phyloP scores from a whole-genome alignment of 176 grass and related monocot genomes.

The Thalia dealbata region DNA sequence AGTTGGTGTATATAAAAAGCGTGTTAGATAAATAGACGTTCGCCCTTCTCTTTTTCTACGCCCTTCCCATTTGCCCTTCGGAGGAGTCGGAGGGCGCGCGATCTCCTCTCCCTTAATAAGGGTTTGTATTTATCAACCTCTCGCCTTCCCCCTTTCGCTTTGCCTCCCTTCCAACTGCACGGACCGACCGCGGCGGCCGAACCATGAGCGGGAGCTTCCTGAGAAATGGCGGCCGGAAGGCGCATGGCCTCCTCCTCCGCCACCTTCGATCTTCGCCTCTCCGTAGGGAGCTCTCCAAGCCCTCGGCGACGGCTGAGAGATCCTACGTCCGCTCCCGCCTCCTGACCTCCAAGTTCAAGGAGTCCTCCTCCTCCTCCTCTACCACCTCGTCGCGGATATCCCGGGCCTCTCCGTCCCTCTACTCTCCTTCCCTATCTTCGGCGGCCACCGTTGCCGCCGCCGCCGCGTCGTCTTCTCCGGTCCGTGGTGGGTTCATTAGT shows the following conservation, averaged over 20 bases:
- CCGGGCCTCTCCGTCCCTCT: neutral
- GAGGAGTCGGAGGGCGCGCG: neutral
- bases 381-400: neutral
- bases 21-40: neutral
- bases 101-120: neutral
- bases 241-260: conserved; percentile 4
- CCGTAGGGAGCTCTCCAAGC: neutral
- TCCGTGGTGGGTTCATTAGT: conserved; percentile 27
- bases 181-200: neutral
- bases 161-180: neutral
- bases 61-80: no score
- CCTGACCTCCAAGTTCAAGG: conserved; percentile 32
- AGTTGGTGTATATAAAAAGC: no score
- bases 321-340: conserved; percentile 39
- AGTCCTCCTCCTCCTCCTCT: neutral
- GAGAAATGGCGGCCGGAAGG: neutral
- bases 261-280: neutral
- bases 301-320: neutral
- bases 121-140: neutral
- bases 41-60: neutral
- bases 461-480: neutral
- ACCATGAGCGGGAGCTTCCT: neutral
- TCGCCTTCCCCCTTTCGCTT: neutral
- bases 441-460: neutral
- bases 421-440: conserved; percentile 20